Base-by-base conservation (phyloP, 257 asterid species). In the Craterostigma plantagineum region DNA sequence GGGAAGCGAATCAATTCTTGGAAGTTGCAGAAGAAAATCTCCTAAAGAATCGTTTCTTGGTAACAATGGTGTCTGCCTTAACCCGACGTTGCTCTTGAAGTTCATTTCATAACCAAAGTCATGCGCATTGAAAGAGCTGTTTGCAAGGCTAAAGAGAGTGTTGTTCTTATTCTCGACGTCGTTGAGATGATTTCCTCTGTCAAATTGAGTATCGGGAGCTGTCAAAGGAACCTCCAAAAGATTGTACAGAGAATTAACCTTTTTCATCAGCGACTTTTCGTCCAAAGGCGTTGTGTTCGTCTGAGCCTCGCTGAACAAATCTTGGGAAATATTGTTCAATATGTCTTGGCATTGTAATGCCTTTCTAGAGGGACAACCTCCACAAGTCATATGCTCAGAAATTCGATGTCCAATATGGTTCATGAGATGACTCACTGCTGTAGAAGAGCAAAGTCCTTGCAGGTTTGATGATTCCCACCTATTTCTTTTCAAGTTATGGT, bases 181-280 rank as follows among this genome's bases (percentile, higher is more conserved):
- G 52, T 59, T 69, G 33, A 18, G 16, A 45, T 3, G 45, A 56
- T 51, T 58, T 23, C 60, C 76, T 51, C 51, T 66, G 11, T 61
- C 60, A 44, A 38, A 55, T 47, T 55, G 69, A 34, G 65, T 37
- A 37, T 48, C 36, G 48, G 79, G 51, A 48, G 67, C 36, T 30
- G 35, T 35, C 18, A 44, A 49, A 35, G 84, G 68, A 39, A 72
- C 83, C 55, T 75, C 87, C 48, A 81, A 50, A 48, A 86, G 67
- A 63, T 67, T 64, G 60, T 66, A 67, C 14, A 86, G 91, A 17
- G 94, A 86, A 35, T 81, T 60, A 37, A 86, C 94, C 64, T 66
- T 73, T 55, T 71, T 86, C 94, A 86, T 71, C 14, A 86, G 72
- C 27, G 79, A 75, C 39, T 54, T 73, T 57, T 86, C 96, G 44